Base-by-base conservation (phyloP, 257 asterid genomes). In the Fraxinus excelsior region DNA sequence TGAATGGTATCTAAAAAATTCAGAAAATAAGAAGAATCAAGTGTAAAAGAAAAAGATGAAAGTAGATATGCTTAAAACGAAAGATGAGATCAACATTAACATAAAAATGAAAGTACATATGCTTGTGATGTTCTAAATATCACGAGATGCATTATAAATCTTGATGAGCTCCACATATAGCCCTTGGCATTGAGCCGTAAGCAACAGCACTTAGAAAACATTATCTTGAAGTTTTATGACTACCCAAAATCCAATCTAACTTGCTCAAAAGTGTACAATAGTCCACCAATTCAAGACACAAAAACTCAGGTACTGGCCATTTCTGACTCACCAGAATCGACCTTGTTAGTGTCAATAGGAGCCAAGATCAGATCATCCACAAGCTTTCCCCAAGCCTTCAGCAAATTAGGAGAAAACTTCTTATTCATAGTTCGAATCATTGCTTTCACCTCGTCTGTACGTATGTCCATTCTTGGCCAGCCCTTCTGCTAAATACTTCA, bases 401-500 rank as follows among this genome's bases (percentile, higher is more conserved):
- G 74, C 78, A 84, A 46, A 60, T 87, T 84, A n/a, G 91, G 87
- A 67, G 92, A 86, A 80, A 90, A 91, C 86, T 84, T 89, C 81
- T 90, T 90, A 78, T 86, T 89, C 85, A 87, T 83, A 2, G 91
- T 89, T 81, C 88, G 56, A 35, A 90, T 79, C 90, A 95, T 80
- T 73, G 75, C 89, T 81, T 86, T 90, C 10, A 90, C 93, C 66
- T 89, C 94, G 35, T 66, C 65, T 79, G 42, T 74, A n/a, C n/a
- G n/a, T n/a, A 73, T 84, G 87, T 70, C 85, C 89, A 68, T 28
- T 83, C 64, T 82, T 76, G 65, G 70, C 92, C 82, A 92, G 73
- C 7, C 98, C 99, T 49, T 80, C 89, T 2, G 83, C 80, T 82
- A 95, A 82, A 86, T 86, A 72, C 90, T 91, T 90, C 87, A 89